A percentile compares a stretch with the other conserved stretches of the same genome.
phyloP scores from a whole-genome alignment of 2,329 filamentous ascomycete species.

The Phaeosphaeriaceae sp. region DNA sequence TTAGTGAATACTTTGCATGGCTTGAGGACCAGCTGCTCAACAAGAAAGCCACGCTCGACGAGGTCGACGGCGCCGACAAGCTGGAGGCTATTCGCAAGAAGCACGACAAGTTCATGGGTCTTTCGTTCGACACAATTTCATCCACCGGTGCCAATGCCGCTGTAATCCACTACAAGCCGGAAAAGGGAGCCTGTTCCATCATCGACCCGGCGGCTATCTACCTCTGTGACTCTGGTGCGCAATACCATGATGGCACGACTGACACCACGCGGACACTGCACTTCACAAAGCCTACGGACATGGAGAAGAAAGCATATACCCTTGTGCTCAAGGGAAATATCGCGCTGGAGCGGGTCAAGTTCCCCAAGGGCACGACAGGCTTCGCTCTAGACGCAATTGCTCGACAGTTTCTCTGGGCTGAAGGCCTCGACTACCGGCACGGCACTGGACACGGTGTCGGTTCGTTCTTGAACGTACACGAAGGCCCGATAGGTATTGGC shows the following conservation, averaged over 20 bases:
- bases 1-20: conserved; percentile 96
- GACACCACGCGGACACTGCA: conserved; percentile 94
- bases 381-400: conserved; percentile 90
- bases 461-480: conserved; percentile 94
- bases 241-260: conserved; percentile 94
- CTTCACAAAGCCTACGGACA: conserved; percentile 82
- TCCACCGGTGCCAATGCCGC: conserved; percentile 92
- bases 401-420: conserved; percentile 89
- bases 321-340: conserved; percentile 95
- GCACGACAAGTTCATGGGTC: conserved; percentile 79
- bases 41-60: conserved; percentile 78
- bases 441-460: conserved; percentile 96
- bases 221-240: conserved; percentile 95
- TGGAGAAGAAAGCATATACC: conserved; percentile 89
- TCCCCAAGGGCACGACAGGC: conserved; percentile 93
- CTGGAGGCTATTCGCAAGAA: conserved; percentile 77
- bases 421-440: conserved; percentile 93
- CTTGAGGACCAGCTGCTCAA: conserved; percentile 84
- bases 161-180: conserved; percentile 92
- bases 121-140: conserved; percentile 96
- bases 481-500: conserved; percentile 95
- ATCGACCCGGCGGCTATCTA: conserved; percentile 90
- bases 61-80: conserved; percentile 91
- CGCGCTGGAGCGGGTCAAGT: conserved; percentile 81
- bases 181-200: conserved; percentile 78